Percentiles rank a stretch among this genome's conserved stretches.
phyloP scores from a whole-genome alignment of 352 stramenopile species.

The Vaucheria bursata region DNA sequence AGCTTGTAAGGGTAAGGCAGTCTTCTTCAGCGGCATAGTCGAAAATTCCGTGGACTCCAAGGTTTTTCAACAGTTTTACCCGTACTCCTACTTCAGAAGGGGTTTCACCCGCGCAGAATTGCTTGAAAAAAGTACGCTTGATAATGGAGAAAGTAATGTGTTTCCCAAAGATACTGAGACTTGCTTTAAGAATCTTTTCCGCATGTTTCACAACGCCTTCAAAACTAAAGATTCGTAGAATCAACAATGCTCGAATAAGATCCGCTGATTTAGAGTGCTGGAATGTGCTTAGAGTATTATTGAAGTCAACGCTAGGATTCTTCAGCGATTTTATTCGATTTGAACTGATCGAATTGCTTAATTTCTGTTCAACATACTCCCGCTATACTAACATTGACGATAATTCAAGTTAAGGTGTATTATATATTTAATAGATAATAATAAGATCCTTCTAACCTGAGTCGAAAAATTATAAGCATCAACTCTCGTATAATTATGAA shows the following conservation, averaged over 20 bases:
- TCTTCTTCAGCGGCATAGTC: slow-evolving; percentile 92
- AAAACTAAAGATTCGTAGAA: slow-evolving; percentile 38
- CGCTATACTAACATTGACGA: no score
- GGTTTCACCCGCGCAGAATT: slow-evolving; percentile 89
- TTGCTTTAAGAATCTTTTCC: slow-evolving; percentile 24
- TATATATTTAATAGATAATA: no score
- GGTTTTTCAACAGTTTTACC: slow-evolving; percentile 61
- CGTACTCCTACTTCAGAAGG: slow-evolving; percentile 53
- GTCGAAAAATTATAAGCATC: background rate
- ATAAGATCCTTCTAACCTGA: no score
- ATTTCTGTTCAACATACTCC: no score
- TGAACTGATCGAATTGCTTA: background rate
- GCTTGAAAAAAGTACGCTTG: slow-evolving; percentile 84
- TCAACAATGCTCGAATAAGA: slow-evolving; percentile 31
- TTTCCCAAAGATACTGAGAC: slow-evolving; percentile 67
- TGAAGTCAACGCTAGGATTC: slow-evolving; percentile 24
- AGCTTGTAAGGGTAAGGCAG: no score
- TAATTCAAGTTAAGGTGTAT: no score
- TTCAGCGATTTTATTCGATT: background rate
- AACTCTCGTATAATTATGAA: background rate
- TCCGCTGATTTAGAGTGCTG: slow-evolving; percentile 14
- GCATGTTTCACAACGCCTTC: slow-evolving; percentile 30
- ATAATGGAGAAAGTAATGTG: slow-evolving; percentile 75
- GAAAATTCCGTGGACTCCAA: slow-evolving; percentile 84
- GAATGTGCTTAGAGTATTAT: slow-evolving; percentile 30